Evolutionary conservation across 106 monocot species (phyloP).

Genomic region (Vanilla planifolia): DNA sequence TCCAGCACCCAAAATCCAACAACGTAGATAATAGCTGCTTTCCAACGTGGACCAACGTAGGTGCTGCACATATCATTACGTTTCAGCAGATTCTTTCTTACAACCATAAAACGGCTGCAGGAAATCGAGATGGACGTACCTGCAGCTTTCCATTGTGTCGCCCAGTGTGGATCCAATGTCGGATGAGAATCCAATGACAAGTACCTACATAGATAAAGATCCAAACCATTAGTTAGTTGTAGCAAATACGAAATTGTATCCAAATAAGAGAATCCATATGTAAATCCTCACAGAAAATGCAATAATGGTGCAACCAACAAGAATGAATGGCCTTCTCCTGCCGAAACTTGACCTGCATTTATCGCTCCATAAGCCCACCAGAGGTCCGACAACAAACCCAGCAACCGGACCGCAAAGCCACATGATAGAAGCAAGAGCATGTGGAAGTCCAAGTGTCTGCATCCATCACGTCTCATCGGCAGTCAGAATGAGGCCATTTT

Average conservation of each 20-base stretch:
- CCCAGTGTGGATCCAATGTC: not conserved
- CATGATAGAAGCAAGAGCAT: slow-evolving; percentile 52
- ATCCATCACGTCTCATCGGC: too few species aligned
- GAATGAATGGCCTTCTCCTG: too few species aligned
- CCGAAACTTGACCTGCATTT: too few species aligned
- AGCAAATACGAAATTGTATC: too few species aligned
- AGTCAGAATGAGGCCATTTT: too few species aligned
- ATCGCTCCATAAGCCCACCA: too few species aligned
- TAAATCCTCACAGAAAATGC: slow-evolving; percentile 38
- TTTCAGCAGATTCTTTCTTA: slow-evolving; percentile 1
- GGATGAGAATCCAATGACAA: too few species aligned
- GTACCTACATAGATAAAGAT: too few species aligned
- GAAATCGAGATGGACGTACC: slow-evolving; percentile 16
- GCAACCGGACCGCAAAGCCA: slow-evolving; percentile 71
- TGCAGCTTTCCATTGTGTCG: slow-evolving; percentile 9
- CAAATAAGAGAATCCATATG: not conserved
- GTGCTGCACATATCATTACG: slow-evolving; percentile 26
- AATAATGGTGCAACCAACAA: too few species aligned
- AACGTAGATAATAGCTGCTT: slow-evolving; percentile 66
- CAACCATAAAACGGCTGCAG: not conserved
- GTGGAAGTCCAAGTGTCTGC: not conserved
- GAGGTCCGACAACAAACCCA: slow-evolving; percentile 63
- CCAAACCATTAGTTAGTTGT: not conserved
- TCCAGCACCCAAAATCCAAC: slow-evolving; percentile 86
- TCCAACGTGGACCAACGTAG: slow-evolving; percentile 63